Evolutionary conservation across 2,329 filamentous ascomycete species (phyloP).

Genomic region (Stagonosporopsis chrysanthemi): DNA sequence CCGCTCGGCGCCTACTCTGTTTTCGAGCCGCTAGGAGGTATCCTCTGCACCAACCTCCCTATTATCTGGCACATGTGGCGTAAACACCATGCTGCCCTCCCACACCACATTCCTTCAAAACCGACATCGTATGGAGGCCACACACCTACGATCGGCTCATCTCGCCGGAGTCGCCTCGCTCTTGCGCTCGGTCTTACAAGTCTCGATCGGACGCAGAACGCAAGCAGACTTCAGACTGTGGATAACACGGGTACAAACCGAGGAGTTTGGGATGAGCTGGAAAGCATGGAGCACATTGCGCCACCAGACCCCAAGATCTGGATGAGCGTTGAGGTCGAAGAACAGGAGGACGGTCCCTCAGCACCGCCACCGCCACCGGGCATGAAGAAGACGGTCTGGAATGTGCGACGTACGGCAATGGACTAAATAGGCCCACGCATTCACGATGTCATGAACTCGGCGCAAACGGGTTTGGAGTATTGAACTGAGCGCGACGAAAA

Average conservation of each 20-base stretch:
- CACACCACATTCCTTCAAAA: constrained; percentile 27
- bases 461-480: neutral
- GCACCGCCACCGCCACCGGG: constrained; percentile 27
- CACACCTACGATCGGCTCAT: constrained; percentile 33
- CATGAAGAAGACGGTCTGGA: constrained; percentile 43
- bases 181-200: constrained; percentile 37
- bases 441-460: neutral
- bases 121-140: constrained; percentile 21
- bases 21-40: constrained; percentile 46
- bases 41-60: constrained; percentile 46
- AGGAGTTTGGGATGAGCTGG: constrained; percentile 31
- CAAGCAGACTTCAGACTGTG: constrained; percentile 29
- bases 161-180: constrained; percentile 31
- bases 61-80: constrained; percentile 47
- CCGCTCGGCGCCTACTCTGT: constrained; percentile 46
- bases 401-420: constrained; percentile 39
- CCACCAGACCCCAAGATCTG: constrained; percentile 29
- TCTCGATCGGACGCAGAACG: constrained; percentile 30
- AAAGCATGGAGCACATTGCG: constrained; percentile 25
- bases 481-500: neutral
- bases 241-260: constrained; percentile 20
- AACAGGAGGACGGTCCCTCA: constrained; percentile 6
- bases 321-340: constrained; percentile 25
- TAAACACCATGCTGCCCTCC: constrained; percentile 29
- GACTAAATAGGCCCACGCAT: neutral